Base-by-base conservation (phyloP, 2,329 filamentous ascomycete genomes). In the Fusarium papillatum region DNA sequence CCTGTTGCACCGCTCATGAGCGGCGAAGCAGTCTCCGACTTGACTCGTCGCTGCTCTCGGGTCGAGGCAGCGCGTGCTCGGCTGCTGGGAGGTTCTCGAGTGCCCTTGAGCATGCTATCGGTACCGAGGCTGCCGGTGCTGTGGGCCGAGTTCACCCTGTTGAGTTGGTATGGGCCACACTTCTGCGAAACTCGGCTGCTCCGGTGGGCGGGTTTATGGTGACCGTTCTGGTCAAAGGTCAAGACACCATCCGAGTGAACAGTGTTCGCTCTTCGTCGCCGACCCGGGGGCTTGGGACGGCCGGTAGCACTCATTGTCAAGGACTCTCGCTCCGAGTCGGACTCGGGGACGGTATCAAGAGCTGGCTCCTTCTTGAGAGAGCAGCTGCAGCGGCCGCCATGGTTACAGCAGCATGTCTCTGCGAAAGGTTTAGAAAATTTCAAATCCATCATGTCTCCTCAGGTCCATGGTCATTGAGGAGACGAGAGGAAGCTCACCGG, bases 331-430 rank as follows among this genome's bases (percentile, higher is more conserved):
- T 92, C 88, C 72, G 90, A 90, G 80, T 92, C 89, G 73, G 90
- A 91, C 82, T 93, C 92, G 66, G 90, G 91, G 19, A 93, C 91
- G 2, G 91, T 90, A 79, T 93, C 91, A 70, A 93, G 87, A 75
- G 76, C 79, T 59, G 85, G 85, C 79, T 93, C 91, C 83, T 91
- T 92, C 84, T 93, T 93, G 80, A 89, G 83, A 68, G 88, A 87
- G 82, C 92, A 94, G 66, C 90, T 90, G 86, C 92, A 94, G 78
- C 89, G 89, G 57, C 89, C 91, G 74, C 92, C 92, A 78, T 93
- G 92, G 82, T 93, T 93, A 83, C 92, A 94, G 84, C 91, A 93
- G 83, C 92, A 94, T 78, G 90, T 92, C 78, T 92, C 91, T 91
- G 85, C 68, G 75, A 68, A 64, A 62, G 69, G 50, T 73, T 65